Evolutionary conservation across 2,329 filamentous ascomycete genomes (phyloP), one percentile per base, ranked within the genome.

Genomic region (Fusarium nodosum): DNA sequence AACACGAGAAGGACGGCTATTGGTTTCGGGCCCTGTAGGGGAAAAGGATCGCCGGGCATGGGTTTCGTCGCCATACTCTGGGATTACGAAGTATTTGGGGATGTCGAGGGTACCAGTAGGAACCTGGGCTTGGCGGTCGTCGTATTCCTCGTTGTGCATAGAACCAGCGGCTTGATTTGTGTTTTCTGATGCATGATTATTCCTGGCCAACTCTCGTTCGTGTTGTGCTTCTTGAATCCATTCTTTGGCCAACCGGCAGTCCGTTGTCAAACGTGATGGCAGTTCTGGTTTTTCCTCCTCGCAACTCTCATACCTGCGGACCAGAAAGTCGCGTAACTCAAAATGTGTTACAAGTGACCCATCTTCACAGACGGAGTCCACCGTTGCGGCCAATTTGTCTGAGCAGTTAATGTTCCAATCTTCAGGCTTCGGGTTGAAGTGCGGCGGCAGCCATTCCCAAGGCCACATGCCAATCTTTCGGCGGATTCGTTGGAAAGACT

Each of bases 321-420:
- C 58, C 8, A 63, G 22, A 26, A 56, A 63, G 9, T 39, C 50
- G 1, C 42, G 58, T 4, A 64, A 24, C n/a, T 56, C 31, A 11
- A 26, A 64, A 42, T 18, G 36, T 20, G 44, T 18, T 2, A 56
- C 16, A 2, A 7, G 15, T 7, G 58, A 56, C 5, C 10, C 18
- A 3, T 22, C 12, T 9, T 5, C 3, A 10, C 52, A 55, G 4
- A 54, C 34, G n/a, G 26, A 16, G 12, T 47, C 41, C n/a, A 63
- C 57, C 2, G 31, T 57, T 13, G 16, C 1, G 11, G 47, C 22
- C 7, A 61, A n/a, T 15, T 28, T 42, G n/a, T 11, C 3, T 6
- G 36, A 24, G 12, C 34, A 22, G 13, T 22, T 31, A 13, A 8
- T 9, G 1, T 18, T 36, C 41, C 57, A 62, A 16, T 45, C 10